Evolutionary conservation across 495 filamentous ascomycete species (phyloP), one percentile per base, ranked within the genome.

Genomic region (Platismatia glauca): DNA sequence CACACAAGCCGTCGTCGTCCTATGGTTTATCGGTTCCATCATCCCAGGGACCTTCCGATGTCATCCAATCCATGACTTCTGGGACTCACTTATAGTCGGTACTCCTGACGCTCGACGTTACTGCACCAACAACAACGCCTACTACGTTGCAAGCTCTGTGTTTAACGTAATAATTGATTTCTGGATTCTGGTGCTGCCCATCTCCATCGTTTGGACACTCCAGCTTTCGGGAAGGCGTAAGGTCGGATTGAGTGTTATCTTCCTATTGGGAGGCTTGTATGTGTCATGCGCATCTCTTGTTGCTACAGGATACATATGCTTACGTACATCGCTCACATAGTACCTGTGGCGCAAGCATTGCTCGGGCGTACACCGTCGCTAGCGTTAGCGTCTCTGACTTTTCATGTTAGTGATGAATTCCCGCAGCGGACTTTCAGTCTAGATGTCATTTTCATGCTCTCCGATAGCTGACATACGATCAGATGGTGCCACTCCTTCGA

Each of bases 11-110:
- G 33, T 61, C 34, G 44, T 61, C 20, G 16, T 61, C 27, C 5
- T 37, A 24, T 61, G 59, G 59, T 33, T 48, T 27, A 55, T 61
- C n/a, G 48, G 46, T 33, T 38, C 59, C 15, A 12, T 38, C 18
- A 7, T 39, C n/a, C 13, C 44, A 37, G 48, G 34, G 41, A 61
- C 41, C 59, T 55, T 61, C 48, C 46, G 59, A 20, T 61, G 59
- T 52, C 24, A 31, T 31, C 48, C 22, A 31, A 52, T 52, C 7
- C 12, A 52, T 8, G 24, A 52, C 18, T 1, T 18, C 1, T 52
- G 48, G 48, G 31, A 31, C 7, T 27, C 48, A 13, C 12, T 31
- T 0, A 15, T 52, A 0, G 48, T 52, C 31, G 27, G 48, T 31
- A 5, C 48, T 16, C 48, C 48, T 29, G 24, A 29, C 15, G 27